phyloP scores from a whole-genome alignment of 2,329 filamentous ascomycete species.

The Colletotrichum chlorophyti region DNA sequence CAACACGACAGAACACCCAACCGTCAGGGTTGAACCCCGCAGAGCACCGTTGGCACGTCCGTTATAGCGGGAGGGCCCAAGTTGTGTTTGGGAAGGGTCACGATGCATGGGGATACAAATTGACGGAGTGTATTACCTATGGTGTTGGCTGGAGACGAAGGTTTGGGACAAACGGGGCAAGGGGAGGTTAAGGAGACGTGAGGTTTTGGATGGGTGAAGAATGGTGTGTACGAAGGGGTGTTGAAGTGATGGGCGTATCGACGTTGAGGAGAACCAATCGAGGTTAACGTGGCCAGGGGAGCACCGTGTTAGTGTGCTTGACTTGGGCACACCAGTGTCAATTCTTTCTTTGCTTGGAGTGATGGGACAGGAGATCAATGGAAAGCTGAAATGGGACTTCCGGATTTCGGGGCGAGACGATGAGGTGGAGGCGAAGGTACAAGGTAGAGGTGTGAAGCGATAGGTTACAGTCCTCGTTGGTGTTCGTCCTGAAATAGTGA shows the following conservation, averaged over 20 bases:
- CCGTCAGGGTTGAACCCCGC: conserved; percentile 18
- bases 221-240: neutral
- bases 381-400: too few relatives aligned
- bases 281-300: conserved; percentile 20
- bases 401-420: too few relatives aligned
- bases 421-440: too few relatives aligned
- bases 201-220: neutral
- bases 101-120: conserved; percentile 8
- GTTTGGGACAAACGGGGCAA: neutral
- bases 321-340: neutral
- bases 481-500: conserved; percentile 2
- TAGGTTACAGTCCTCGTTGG: neutral
- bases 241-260: conserved; percentile 10
- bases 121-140: neutral
- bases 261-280: conserved; percentile 11
- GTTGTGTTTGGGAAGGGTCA: neutral
- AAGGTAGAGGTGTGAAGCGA: neutral
- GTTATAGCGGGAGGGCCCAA: neutral
- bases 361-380: neutral
- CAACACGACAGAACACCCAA: conserved; percentile 12
- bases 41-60: conserved; percentile 23
- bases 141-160: conserved; percentile 11
- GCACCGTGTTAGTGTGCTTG: too few relatives aligned
- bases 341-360: neutral
- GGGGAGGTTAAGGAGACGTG: neutral